These are phyloP conservation scores for Alternaria novae-zelandiae DNA, from an alignment of 2,329 filamentous ascomycete genomes.

Conservation along the genomic window DNA sequence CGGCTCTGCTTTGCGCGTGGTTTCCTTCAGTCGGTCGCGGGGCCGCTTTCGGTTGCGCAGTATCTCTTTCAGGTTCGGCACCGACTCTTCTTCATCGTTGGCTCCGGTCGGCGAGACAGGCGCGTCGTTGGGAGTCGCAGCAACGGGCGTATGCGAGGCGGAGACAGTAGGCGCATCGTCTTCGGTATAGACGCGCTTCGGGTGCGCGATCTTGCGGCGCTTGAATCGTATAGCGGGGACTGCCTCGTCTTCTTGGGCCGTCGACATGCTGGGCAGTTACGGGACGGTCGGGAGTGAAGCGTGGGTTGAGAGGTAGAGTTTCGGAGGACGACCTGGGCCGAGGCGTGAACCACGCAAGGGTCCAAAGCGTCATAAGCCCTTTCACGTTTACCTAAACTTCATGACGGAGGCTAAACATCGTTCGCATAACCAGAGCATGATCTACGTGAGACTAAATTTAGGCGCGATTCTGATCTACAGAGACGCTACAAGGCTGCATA, in stretches of 20 bases:
- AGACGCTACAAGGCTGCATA: background rate
- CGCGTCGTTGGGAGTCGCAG: constrained; percentile 11
- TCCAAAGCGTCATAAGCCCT: constrained; percentile 3
- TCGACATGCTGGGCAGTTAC: constrained; percentile 18
- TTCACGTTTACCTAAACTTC: background rate
- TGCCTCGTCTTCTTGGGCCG: constrained; percentile 16
- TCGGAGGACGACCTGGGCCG: background rate
- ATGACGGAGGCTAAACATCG: background rate
- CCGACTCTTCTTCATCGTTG: constrained; percentile 26
- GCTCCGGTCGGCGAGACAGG: constrained; percentile 8
- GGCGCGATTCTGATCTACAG: too few species aligned
- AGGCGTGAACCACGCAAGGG: constrained; percentile 4
- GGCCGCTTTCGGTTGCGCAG: constrained; percentile 40
- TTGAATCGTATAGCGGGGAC: constrained; percentile 37
- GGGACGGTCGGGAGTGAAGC: background rate
- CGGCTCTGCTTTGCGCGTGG: constrained; percentile 24
- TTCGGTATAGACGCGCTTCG: constrained; percentile 28
- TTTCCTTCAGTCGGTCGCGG: constrained; percentile 31
- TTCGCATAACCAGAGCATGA: background rate
- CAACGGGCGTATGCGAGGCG: constrained; percentile 11
- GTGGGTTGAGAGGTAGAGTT: background rate
- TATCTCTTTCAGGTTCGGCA: constrained; percentile 37
- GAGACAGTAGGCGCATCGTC: constrained; percentile 12
- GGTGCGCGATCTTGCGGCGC: constrained; percentile 38
- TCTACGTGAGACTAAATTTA: background rate